A percentile compares a stretch with the other conserved stretches of the same genome.
Evolutionary conservation across 257 asterid genomes (phyloP).

Genomic region (Agastache rugosa): DNA sequence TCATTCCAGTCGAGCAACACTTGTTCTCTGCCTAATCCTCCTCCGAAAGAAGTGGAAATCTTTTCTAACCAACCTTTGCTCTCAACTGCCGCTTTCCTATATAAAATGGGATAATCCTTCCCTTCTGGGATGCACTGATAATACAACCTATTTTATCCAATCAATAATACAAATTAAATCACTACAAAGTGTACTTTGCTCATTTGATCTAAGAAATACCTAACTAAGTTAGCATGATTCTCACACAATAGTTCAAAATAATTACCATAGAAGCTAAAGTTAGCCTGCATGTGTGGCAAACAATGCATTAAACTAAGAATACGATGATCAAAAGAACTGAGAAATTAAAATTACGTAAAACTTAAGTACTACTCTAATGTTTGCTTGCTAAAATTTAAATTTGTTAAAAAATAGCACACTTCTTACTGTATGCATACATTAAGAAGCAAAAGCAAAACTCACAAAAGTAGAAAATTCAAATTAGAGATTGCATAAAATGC

Average conservation of each 20-base stretch:
- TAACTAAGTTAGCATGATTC: too few relatives aligned
- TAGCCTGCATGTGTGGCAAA: background rate
- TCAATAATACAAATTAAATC: background rate
- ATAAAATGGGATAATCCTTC: conserved; percentile 88
- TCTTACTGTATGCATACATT: background rate
- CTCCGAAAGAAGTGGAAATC: conserved; percentile 45
- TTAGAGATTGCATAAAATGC: background rate
- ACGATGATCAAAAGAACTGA: background rate
- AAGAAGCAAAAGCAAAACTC: background rate
- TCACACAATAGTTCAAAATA: background rate
- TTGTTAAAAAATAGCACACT: too few relatives aligned
- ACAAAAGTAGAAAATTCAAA: background rate
- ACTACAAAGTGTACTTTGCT: background rate
- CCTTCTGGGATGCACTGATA: conserved; percentile 87
- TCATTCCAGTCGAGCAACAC: conserved; percentile 95
- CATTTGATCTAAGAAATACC: background rate
- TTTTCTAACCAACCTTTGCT: conserved; percentile 56
- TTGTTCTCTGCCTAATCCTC: conserved; percentile 56
- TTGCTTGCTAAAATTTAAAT: background rate
- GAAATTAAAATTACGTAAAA: background rate
- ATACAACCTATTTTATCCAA: conserved; percentile 67
- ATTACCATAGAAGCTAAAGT: background rate
- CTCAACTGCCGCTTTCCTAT: conserved; percentile 62
- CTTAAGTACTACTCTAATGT: background rate
- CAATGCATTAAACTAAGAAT: background rate